These are phyloP conservation scores for Backusella mclennaniae DNA, from an alignment of 192 early-diverging fungal species.

Conservation along the genomic window DNA sequence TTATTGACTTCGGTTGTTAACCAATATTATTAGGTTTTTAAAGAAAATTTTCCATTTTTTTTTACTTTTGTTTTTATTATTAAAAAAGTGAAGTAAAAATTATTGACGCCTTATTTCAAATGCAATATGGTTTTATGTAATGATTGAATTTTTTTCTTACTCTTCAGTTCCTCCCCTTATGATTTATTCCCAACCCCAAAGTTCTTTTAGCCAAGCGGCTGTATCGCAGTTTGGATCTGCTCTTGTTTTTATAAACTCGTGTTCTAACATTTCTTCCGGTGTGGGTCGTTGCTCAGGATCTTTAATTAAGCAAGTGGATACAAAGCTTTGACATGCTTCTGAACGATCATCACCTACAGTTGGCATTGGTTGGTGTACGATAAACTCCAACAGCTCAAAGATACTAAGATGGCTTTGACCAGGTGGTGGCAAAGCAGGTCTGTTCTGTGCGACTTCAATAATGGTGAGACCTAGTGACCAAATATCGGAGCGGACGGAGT, in stretches of 20 bases:
- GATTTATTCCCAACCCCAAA: constrained; percentile 57
- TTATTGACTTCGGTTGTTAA: neutral
- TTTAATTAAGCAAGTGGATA: constrained; percentile 69
- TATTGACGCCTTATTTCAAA: neutral
- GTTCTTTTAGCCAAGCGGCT: constrained; percentile 67
- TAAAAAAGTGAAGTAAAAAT: neutral
- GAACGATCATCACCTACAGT: constrained; percentile 60
- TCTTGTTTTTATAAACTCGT: constrained; percentile 64
- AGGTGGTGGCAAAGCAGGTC: constrained; percentile 87
- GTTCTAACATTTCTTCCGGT: constrained; percentile 64
- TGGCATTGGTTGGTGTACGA: constrained; percentile 87
- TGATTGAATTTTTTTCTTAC: constrained; percentile 2
- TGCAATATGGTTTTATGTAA: constrained; percentile 1
- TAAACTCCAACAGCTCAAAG: constrained; percentile 93
- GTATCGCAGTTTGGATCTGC: constrained; percentile 56
- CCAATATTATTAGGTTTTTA: neutral
- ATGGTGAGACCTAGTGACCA: constrained; percentile 95
- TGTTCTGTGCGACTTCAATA: constrained; percentile 89
- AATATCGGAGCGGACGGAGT: constrained; percentile 91
- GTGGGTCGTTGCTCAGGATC: constrained; percentile 65
- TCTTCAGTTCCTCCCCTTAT: neutral
- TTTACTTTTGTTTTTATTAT: neutral
- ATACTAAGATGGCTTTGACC: constrained; percentile 70
- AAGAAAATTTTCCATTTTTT: no score
- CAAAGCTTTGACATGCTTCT: constrained; percentile 62